Conservation (phyloP, 192 early-diverging fungal genomes). For the Dimargaris verticillata region DNA sequence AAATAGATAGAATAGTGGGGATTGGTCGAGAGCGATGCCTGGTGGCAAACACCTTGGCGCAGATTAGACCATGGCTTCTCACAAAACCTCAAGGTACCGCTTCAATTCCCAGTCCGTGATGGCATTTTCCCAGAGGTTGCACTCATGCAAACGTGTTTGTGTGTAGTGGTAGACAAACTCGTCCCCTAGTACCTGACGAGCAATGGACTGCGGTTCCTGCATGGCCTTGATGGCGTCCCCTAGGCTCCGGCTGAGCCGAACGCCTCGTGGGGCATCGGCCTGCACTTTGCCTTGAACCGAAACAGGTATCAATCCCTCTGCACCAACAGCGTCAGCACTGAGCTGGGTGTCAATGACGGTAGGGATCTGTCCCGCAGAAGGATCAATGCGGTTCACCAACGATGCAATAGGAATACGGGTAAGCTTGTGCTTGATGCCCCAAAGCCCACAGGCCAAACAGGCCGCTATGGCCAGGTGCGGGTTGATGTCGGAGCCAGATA, state of each 20-base stretch:
- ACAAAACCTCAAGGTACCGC: conserved; percentile 47
- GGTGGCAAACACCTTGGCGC: too few relatives aligned
- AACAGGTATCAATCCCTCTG: conserved; percentile 25
- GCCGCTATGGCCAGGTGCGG: conserved; percentile 57
- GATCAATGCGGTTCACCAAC: conserved; percentile 10
- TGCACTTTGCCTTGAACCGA: neutral
- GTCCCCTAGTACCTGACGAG: conserved; percentile 53
- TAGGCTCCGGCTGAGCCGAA: conserved; percentile 25
- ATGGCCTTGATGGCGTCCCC: conserved; percentile 47
- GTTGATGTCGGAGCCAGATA: conserved; percentile 70
- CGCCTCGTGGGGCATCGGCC: neutral
- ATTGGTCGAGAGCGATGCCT: too few relatives aligned
- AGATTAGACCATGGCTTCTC: conserved; percentile 6
- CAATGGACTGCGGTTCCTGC: conserved; percentile 42
- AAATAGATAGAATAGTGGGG: too few relatives aligned
- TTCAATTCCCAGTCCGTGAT: conserved; percentile 60
- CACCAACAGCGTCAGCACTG: conserved; percentile 13
- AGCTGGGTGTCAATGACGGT: conserved; percentile 7
- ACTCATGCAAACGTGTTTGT: conserved; percentile 54
- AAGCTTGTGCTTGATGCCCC: conserved; percentile 46
- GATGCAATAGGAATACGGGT: conserved; percentile 25
- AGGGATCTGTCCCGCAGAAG: conserved; percentile 11
- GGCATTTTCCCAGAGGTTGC: conserved; percentile 48
- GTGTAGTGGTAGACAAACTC: conserved; percentile 65
- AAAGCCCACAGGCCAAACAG: conserved; percentile 48